Evolutionary conservation across 352 stramenopile genomes (phyloP).

Genomic region (Phytophthora brassicae): DNA sequence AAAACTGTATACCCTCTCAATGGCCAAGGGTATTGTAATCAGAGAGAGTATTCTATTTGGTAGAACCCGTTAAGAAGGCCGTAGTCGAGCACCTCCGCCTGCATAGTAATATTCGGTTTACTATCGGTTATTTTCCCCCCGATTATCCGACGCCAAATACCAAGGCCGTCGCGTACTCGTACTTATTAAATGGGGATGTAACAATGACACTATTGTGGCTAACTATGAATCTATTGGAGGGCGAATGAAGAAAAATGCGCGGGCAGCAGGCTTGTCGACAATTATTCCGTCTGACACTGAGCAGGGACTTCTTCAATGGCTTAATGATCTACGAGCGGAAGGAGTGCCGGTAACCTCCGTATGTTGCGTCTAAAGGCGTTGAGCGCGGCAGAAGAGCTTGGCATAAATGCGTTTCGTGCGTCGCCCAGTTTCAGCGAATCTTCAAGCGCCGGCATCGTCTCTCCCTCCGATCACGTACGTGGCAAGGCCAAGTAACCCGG

Average conservation of each 20-base stretch:
- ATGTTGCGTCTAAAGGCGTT: background rate
- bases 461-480: background rate
- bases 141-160: background rate
- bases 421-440: background rate
- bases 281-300: background rate
- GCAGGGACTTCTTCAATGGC: background rate
- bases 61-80: no score
- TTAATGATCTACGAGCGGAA: background rate
- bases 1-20: no score
- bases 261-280: background rate
- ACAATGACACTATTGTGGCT: background rate
- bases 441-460: constrained; percentile 1
- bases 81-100: background rate
- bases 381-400: background rate
- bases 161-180: background rate
- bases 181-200: background rate
- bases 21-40: no score
- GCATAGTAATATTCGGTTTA: background rate
- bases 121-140: background rate
- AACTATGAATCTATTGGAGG: background rate
- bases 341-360: constrained; percentile 1
- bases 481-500: constrained; percentile 1
- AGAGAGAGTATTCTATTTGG: no score
- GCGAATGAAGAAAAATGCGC: background rate
- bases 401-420: background rate